phyloP scores from a whole-genome alignment of 1,284 basidiomycete species.

The Mycena sp. region DNA sequence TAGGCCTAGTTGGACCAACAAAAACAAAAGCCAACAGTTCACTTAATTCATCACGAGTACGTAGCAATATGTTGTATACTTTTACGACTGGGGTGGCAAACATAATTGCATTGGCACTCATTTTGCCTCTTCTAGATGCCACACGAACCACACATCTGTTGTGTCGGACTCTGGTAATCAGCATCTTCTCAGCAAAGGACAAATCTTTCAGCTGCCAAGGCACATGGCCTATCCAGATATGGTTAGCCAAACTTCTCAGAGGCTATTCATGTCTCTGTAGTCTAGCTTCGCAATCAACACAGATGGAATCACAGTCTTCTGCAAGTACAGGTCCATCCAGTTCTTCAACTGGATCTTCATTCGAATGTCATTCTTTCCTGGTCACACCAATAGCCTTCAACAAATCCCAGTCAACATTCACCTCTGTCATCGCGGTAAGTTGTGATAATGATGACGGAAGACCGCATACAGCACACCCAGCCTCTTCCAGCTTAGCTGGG shows the following conservation, averaged over 20 bases:
- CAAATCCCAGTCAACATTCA: too few relatives aligned
- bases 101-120: constrained; percentile 25
- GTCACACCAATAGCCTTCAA: too few relatives aligned
- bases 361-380: too few relatives aligned
- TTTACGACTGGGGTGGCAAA: constrained; percentile 42
- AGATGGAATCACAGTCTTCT: not conserved
- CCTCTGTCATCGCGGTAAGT: too few relatives aligned
- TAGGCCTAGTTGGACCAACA: not conserved
- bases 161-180: constrained; percentile 12
- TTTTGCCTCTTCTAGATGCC: constrained; percentile 1
- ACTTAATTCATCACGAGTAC: constrained; percentile 40
- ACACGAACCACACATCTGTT: constrained; percentile 9
- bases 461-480: too few relatives aligned
- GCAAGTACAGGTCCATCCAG: not conserved
- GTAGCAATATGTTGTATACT: constrained; percentile 45
- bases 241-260: not conserved
- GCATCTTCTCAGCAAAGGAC: constrained; percentile 14
- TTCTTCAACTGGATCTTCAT: too few relatives aligned
- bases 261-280: not conserved
- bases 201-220: not conserved
- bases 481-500: too few relatives aligned
- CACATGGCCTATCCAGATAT: constrained; percentile 9
- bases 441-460: too few relatives aligned
- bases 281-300: not conserved
- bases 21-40: constrained; percentile 11